Percentiles rank a stretch among this genome's conserved stretches.
phyloP scores from a whole-genome alignment of 2,329 filamentous ascomycete species.

The Fusarium sp. region DNA sequence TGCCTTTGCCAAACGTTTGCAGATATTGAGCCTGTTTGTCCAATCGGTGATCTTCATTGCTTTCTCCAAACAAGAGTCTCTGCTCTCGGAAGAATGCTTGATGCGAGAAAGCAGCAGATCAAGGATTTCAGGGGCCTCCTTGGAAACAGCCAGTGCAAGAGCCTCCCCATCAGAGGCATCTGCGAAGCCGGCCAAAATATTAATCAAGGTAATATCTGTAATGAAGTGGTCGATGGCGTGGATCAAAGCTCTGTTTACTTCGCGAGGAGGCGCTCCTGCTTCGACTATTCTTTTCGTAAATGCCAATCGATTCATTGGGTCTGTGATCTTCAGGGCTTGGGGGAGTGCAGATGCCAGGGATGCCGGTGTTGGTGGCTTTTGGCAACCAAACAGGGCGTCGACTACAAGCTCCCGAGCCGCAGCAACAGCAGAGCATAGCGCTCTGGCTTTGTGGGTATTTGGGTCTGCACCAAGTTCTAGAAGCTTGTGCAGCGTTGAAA shows the following conservation, averaged over 20 bases:
- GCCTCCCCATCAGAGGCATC: slow-evolving; percentile 64
- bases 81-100: slow-evolving; percentile 51
- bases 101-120: slow-evolving; percentile 56
- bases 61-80: slow-evolving; percentile 57
- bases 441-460: slow-evolving; percentile 63
- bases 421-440: slow-evolving; percentile 63
- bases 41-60: slow-evolving; percentile 57
- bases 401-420: slow-evolving; percentile 58
- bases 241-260: slow-evolving; percentile 63
- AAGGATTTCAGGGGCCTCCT: slow-evolving; percentile 58
- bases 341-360: slow-evolving; percentile 64
- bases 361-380: slow-evolving; percentile 51
- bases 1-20: slow-evolving; percentile 57
- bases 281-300: slow-evolving; percentile 63
- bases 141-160: slow-evolving; percentile 58
- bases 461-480: slow-evolving; percentile 64
- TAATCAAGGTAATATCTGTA: slow-evolving; percentile 61
- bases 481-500: slow-evolving; percentile 59
- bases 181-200: slow-evolving; percentile 57
- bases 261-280: slow-evolving; percentile 59
- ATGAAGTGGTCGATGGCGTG: slow-evolving; percentile 62
- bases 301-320: slow-evolving; percentile 62
- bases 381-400: slow-evolving; percentile 59
- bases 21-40: slow-evolving; percentile 56
- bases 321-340: slow-evolving; percentile 61